phyloP scores from a whole-genome alignment of 2,329 filamentous ascomycete species.

The Penicillium decumbens region DNA sequence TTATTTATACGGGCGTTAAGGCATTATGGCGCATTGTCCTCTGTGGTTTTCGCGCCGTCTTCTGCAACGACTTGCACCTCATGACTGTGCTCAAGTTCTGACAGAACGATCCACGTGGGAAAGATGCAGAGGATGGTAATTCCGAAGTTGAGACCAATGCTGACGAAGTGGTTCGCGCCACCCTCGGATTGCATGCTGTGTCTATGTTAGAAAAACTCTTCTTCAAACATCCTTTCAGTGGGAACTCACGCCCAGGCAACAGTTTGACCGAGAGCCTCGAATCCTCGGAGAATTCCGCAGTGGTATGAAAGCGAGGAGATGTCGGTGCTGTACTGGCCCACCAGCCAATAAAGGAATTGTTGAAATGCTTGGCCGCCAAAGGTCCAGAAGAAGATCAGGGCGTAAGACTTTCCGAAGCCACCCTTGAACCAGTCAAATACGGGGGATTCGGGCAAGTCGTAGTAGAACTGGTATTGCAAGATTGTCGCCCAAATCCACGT shows the following conservation, averaged over 20 bases:
- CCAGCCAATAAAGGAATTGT: conserved; percentile 26
- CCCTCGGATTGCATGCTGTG: conserved; percentile 21
- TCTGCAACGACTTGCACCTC: conserved; percentile 21
- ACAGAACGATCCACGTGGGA: conserved; percentile 23
- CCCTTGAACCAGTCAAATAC: conserved; percentile 23
- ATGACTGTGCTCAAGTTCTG: conserved; percentile 22
- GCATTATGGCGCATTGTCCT: neutral
- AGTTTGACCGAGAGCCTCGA: conserved; percentile 23
- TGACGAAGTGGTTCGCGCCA: conserved; percentile 23
- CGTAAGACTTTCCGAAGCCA: conserved; percentile 22
- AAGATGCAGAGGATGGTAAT: conserved; percentile 21
- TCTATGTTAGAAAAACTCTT: neutral
- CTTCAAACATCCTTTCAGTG: neutral
- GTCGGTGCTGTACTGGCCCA: conserved; percentile 24
- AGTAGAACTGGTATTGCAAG: conserved; percentile 24
- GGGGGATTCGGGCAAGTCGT: conserved; percentile 16
- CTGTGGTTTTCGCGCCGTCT: conserved; percentile 1
- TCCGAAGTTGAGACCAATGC: conserved; percentile 25
- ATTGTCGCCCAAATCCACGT: conserved; percentile 25
- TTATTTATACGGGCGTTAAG: neutral
- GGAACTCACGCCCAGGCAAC: conserved; percentile 22
- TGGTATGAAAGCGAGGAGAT: conserved; percentile 24
- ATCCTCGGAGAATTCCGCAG: conserved; percentile 23
- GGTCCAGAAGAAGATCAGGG: conserved; percentile 23
- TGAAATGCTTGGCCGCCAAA: conserved; percentile 24